Evolutionary conservation across 106 monocot species (phyloP).

Genomic region (Apostasia shenzhenica): DNA sequence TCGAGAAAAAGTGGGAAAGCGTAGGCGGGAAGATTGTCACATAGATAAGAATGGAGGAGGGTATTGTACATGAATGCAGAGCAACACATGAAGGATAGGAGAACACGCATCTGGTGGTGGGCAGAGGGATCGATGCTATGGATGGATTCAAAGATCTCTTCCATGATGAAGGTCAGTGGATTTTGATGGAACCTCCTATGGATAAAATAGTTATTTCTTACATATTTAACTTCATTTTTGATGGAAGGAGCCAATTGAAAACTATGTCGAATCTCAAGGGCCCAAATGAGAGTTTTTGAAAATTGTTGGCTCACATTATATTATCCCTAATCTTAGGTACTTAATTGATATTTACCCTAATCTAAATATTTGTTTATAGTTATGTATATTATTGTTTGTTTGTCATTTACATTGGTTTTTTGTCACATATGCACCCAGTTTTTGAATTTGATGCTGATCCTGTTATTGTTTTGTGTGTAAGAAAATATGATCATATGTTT

Average conservation of each 20-base stretch:
- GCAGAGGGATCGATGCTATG: neutral
- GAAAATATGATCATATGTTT: slow-evolving; percentile 86
- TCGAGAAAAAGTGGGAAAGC: neutral
- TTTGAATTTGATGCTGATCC: neutral
- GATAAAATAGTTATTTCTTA: no score
- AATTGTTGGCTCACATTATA: no score
- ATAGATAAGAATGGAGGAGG: neutral
- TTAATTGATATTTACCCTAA: no score
- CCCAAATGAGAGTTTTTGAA: no score
- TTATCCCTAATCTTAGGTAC: no score
- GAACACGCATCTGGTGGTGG: neutral
- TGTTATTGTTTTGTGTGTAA: slow-evolving; percentile 17
- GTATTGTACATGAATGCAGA: slow-evolving; percentile 7
- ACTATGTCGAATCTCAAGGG: no score
- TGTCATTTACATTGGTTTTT: no score
- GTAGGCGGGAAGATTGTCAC: neutral
- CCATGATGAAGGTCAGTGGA: slow-evolving; percentile 1
- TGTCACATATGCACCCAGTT: no score
- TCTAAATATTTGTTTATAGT: no score
- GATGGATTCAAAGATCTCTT: slow-evolving; percentile 2
- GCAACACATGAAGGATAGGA: neutral
- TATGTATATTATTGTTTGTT: no score
- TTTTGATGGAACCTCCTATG: neutral
- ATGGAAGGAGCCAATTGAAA: no score
- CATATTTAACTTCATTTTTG: no score